Percentiles rank a stretch among this genome's conserved stretches.
phyloP scores from a whole-genome alignment of 805 yeast genomes.

The Dipodascus geniculatus region DNA sequence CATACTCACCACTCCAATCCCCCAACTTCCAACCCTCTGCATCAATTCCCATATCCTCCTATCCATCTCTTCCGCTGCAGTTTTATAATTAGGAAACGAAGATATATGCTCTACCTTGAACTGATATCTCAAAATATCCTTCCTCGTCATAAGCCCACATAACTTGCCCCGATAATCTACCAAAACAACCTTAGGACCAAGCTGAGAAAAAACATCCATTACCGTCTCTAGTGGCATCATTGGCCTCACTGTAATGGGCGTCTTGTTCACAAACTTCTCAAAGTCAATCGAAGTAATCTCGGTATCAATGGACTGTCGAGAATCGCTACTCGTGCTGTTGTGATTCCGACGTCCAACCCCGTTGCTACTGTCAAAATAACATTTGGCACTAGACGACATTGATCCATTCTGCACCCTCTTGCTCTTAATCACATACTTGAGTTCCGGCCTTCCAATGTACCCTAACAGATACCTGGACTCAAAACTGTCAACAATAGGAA shows the following conservation, averaged over 20 bases:
- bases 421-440: conserved; percentile 9
- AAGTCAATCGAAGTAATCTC: conserved; percentile 7
- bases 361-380: not conserved
- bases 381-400: not conserved
- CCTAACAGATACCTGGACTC: conserved; percentile 23
- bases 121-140: conserved; percentile 57
- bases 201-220: conserved; percentile 54
- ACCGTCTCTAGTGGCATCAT: conserved; percentile 47
- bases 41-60: conserved; percentile 12
- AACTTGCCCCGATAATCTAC: conserved; percentile 44
- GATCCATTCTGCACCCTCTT: not conserved
- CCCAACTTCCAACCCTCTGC: conserved; percentile 5
- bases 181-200: conserved; percentile 70
- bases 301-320: conserved; percentile 3
- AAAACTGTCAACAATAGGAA: conserved; percentile 27
- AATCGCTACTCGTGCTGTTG: not conserved
- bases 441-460: conserved; percentile 13
- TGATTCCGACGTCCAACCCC: not conserved
- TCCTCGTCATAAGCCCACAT: conserved; percentile 72
- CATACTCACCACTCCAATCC: not conserved
- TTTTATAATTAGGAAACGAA: conserved; percentile 2
- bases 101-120: conserved; percentile 11
- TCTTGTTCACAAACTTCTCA: conserved; percentile 20
- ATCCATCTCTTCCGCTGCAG: conserved; percentile 15
- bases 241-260: conserved; percentile 51